A percentile compares a stretch with the other conserved stretches of the same genome.
phyloP scores from a whole-genome alignment of 805 yeast species.

The Saccharomycopsis selenospora region DNA sequence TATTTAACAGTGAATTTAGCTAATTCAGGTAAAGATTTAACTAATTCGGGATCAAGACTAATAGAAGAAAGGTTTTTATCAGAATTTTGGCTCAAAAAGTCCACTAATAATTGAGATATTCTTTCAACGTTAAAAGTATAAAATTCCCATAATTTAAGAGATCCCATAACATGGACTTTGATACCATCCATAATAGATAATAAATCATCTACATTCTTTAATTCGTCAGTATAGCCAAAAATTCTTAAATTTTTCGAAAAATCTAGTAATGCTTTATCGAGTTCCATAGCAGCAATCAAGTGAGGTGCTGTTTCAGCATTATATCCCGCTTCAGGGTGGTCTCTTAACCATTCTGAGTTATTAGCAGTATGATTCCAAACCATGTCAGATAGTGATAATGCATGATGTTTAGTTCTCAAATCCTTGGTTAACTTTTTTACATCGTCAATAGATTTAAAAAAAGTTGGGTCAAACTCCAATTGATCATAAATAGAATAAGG shows the following conservation, averaged over 20 bases:
- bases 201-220: constrained; percentile 49
- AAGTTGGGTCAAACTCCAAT: constrained; percentile 58
- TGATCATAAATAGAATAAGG: constrained; percentile 93
- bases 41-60: constrained; percentile 40
- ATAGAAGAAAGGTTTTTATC: constrained; percentile 27
- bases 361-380: constrained; percentile 94
- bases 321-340: constrained; percentile 89
- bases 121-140: constrained; percentile 61
- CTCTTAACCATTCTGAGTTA: constrained; percentile 77
- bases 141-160: constrained; percentile 77
- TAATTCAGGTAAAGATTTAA: constrained; percentile 34
- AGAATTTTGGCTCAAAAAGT: neutral
- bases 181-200: constrained; percentile 59
- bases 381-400: constrained; percentile 81
- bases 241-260: constrained; percentile 53
- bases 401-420: constrained; percentile 47
- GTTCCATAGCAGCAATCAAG: constrained; percentile 71
- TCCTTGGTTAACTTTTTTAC: constrained; percentile 44
- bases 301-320: constrained; percentile 86
- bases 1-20: constrained; percentile 41
- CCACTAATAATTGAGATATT: constrained; percentile 29
- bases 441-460: constrained; percentile 51
- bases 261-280: constrained; percentile 61
- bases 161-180: constrained; percentile 56
- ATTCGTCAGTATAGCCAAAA: constrained; percentile 54